A percentile compares a stretch with the other conserved stretches of the same genome.
Evolutionary conservation across 106 monocot genomes (phyloP).

Genomic region (Hemerocallis citrina): DNA sequence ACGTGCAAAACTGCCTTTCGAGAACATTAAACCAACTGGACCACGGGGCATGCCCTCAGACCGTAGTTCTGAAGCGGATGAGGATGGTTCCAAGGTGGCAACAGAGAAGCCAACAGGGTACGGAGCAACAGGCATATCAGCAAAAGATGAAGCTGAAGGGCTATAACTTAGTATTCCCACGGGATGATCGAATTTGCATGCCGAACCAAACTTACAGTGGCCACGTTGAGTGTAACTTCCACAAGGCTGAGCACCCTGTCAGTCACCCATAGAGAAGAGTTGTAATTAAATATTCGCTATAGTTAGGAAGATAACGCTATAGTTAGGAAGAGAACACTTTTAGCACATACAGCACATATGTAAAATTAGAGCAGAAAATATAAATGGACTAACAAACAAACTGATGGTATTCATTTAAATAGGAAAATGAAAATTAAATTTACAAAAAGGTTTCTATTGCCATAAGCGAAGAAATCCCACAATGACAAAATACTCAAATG

Average conservation of each 20-base stretch:
- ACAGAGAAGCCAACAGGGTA: constrained; percentile 36
- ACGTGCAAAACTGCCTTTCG: constrained; percentile 17
- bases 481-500: too few relatives aligned
- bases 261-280: too few relatives aligned
- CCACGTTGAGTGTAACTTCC: constrained; percentile 68
- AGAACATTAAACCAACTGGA: constrained; percentile 25
- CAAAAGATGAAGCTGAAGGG: constrained; percentile 52
- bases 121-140: constrained; percentile 54
- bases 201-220: constrained; percentile 72
- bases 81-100: constrained; percentile 35
- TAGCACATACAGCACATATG: too few relatives aligned
- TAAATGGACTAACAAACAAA: too few relatives aligned
- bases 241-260: constrained; percentile 69
- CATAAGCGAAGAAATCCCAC: too few relatives aligned
- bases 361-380: too few relatives aligned
- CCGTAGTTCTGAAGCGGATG: constrained; percentile 31
- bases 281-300: too few relatives aligned
- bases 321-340: too few relatives aligned
- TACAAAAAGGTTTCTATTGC: too few relatives aligned
- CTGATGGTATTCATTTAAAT: too few relatives aligned
- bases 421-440: too few relatives aligned
- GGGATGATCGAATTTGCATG: constrained; percentile 93
- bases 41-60: constrained; percentile 29
- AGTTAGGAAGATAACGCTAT: too few relatives aligned
- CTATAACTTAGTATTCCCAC: constrained; percentile 50